A percentile compares a stretch with the other conserved stretches of the same genome.
phyloP scores from a whole-genome alignment of 352 stramenopile species.

The Pythium aphanidermatum region DNA sequence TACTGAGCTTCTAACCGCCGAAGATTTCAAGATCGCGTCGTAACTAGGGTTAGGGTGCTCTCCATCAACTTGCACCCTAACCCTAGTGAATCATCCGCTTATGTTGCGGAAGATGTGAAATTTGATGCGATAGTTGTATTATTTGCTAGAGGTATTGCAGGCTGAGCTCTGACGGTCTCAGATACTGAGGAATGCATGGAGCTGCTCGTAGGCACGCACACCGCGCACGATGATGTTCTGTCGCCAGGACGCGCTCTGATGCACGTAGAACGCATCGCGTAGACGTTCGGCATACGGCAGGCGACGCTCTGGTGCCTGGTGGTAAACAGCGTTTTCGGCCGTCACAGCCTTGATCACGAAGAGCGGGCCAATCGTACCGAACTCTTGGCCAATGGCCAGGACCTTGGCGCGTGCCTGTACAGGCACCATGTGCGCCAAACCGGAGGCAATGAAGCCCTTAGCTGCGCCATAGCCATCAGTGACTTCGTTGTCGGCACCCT shows the following conservation, averaged over 20 bases:
- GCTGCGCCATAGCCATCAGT: slow-evolving; percentile 52
- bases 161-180: slow-evolving; percentile 24
- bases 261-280: slow-evolving; percentile 75
- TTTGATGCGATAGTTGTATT: too few species aligned
- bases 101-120: too few species aligned
- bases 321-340: slow-evolving; percentile 62
- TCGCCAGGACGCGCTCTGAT: slow-evolving; percentile 61
- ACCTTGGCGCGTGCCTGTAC: slow-evolving; percentile 8
- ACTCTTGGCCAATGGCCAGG: slow-evolving; percentile 55
- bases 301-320: slow-evolving; percentile 33
- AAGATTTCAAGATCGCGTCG: too few species aligned
- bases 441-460: slow-evolving; percentile 35
- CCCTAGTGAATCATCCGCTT: too few species aligned
- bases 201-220: slow-evolving; percentile 37
- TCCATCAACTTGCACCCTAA: too few species aligned
- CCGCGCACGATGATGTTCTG: slow-evolving; percentile 43
- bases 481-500: slow-evolving; percentile 24
- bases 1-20: too few species aligned
- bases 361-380: slow-evolving; percentile 54
- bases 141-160: slow-evolving; percentile 32
- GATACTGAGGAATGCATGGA: slow-evolving; percentile 9
- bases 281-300: slow-evolving; percentile 57
- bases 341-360: slow-evolving; percentile 56
- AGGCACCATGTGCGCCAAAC: slow-evolving; percentile 28
- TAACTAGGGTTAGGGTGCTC: too few species aligned